Evolutionary conservation across 2,329 filamentous ascomycete species (phyloP), one percentile per base, ranked within the genome.

Genomic region (Phyllosticta citribraziliensis): DNA sequence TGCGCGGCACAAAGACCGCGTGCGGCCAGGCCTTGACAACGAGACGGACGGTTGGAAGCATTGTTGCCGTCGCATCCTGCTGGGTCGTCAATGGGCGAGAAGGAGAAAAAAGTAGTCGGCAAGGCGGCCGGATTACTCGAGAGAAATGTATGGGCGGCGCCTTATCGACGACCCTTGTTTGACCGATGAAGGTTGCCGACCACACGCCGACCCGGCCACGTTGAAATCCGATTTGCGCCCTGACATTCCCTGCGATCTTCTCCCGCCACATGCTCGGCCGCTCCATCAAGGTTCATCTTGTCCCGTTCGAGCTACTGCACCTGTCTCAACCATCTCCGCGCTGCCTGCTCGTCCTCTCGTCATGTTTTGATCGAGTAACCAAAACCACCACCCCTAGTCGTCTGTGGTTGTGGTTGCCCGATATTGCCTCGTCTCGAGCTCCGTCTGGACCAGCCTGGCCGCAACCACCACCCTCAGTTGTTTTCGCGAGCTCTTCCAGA

Each of bases 331-430:
- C 6, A 17, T n/a, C 3, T 8, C 40, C 40, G 27, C 40, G 6
- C 17, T n/a, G 40, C 52, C 17, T n/a, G 40, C 52, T 22, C 59
- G 20, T 35, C 59, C 22, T 57, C 47, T 57, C 59, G 56, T 24
- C 58, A 30, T 54, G 27, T 60, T 61, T 35, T 27, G 40, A 61
- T 61, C 54, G 59, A 61, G 59, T 53, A 61, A 61, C 52, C 47
- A 51, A 61, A 56, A 56, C 47, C n/a, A 52, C 47, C 25, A 47
- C 47, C 30, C 30, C 57, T n/a, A 40, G 27, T 30, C 27, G 6
- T 30, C 9, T 30, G 27, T 30, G 27, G 27, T 30, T 47, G 14
- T 47, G 40, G 40, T 47, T 47, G 14, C 40, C 17, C 14, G n/a
- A 6, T 6, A n/a, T 17, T n/a, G 40, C 40, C 40, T n/a, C 40